Evolutionary conservation across 2,329 filamentous ascomycete species (phyloP), one percentile per base, ranked within the genome.

Genomic region (Ascochyta viciae-villosae): DNA sequence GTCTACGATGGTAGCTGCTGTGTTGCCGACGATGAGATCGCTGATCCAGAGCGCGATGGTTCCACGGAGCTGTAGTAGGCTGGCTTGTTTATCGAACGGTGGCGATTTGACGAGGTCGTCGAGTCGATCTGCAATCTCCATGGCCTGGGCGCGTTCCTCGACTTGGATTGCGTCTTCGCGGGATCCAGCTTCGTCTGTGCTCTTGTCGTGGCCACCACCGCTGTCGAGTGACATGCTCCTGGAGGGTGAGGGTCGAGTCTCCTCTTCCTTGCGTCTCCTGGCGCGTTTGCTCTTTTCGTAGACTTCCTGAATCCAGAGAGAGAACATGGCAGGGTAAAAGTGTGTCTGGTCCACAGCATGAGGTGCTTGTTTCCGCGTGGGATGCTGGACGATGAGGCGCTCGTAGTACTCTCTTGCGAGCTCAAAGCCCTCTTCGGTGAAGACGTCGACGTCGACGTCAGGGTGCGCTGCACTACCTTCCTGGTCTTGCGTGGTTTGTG

Each of bases 311-410:
- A 96, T 84, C 85, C 95, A 94, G 41, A 92, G 84, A 44, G 87
- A 87, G 64, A 94, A 88, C 78, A 96, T 84, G 13, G 89, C 89
- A 13, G 90, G 87, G 77, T 92, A 93, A 72, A 97, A 96, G 58
- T 91, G 87, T 34, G 90, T 71, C 10, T 90, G 87, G 61, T 86
- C 89, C 38, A 88, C 77, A 3, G 81, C 77, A 46, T 85, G 77
- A 0, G 87, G 86, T 5, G 82, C 80, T 81, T 65, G 87, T 85
- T 79, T 89, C 88, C 6, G 91, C 88, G 74, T 61, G 12, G 74
- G 75, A 54, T 93, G 84, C 69, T 92, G 88, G 63, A 92, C 82
- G 46, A 94, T 89, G 57, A 97, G 81, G 26, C 83, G 84, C 62
- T 94, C 89, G 70, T 95, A 92, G 75, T 94, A 96, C 4, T 83